Conservation (phyloP, 352 stramenopile species). For the Phytophthora pini region DNA sequence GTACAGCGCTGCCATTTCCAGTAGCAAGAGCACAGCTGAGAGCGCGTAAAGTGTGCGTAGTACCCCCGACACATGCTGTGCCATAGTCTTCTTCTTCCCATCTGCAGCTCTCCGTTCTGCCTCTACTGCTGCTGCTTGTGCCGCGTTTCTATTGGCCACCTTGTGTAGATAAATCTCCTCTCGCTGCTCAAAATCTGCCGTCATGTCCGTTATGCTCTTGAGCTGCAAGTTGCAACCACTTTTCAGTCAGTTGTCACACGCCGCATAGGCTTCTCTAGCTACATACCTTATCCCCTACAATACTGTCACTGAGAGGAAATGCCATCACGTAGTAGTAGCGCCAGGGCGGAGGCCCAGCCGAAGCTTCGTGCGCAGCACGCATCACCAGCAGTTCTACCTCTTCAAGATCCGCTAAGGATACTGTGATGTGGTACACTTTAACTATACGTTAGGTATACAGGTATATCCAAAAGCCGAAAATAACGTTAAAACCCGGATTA, state of each 20-base stretch:
- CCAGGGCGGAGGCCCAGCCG: conserved; percentile 61
- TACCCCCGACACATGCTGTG: conserved; percentile 29
- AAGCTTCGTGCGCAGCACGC: conserved; percentile 4
- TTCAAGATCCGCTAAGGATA: conserved; percentile 47
- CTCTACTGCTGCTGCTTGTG: conserved; percentile 18
- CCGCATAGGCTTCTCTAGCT: background rate
- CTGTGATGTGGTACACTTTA: conserved; percentile 1
- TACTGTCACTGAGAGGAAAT: conserved; percentile 40
- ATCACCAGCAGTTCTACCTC: conserved; percentile 19
- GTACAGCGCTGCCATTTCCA: conserved; percentile 22
- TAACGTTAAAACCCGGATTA: too few species aligned
- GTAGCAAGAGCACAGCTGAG: conserved; percentile 27
- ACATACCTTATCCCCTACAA: conserved; percentile 53
- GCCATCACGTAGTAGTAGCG: conserved; percentile 73
- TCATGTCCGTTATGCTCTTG: conserved; percentile 52
- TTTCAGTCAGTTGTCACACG: conserved; percentile 9
- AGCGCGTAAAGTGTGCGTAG: conserved; percentile 37
- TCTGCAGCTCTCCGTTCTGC: conserved; percentile 11
- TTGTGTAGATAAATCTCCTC: conserved; percentile 62
- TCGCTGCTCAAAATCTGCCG: conserved; percentile 44
- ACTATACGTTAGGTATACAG: too few species aligned
- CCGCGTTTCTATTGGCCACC: conserved; percentile 42
- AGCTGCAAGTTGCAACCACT: conserved; percentile 37
- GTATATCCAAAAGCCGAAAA: too few species aligned
- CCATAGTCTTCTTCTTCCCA: conserved; percentile 23